These are phyloP conservation scores for Teratosphaeria epicoccoides DNA, from an alignment of 2,329 filamentous ascomycete genomes.

Conservation along the genomic window DNA sequence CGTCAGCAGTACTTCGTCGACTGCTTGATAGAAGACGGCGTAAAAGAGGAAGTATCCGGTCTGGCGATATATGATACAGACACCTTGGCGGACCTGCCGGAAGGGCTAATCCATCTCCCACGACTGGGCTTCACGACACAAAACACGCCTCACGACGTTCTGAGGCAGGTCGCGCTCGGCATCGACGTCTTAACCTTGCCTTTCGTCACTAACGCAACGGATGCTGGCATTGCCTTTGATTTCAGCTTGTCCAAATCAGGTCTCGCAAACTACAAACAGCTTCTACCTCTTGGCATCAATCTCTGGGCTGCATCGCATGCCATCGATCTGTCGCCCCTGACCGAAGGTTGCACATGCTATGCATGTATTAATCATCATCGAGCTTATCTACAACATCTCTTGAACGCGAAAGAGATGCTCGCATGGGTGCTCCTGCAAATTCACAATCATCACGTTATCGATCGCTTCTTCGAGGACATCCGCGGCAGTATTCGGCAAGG, in stretches of 20 bases:
- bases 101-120: slow-evolving; percentile 52
- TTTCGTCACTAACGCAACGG: slow-evolving; percentile 63
- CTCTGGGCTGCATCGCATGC: slow-evolving; percentile 60
- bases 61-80: slow-evolving; percentile 70
- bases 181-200: slow-evolving; percentile 70
- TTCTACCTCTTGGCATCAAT: slow-evolving; percentile 56
- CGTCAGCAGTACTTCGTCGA: slow-evolving; percentile 73
- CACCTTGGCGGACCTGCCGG: slow-evolving; percentile 56
- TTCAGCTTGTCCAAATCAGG: slow-evolving; percentile 56
- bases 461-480: slow-evolving; percentile 61
- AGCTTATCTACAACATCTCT: slow-evolving; percentile 78
- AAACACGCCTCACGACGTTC: slow-evolving; percentile 61
- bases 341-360: slow-evolving; percentile 62
- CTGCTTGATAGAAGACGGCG: slow-evolving; percentile 55
- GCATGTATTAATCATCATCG: slow-evolving; percentile 73
- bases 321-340: slow-evolving; percentile 52
- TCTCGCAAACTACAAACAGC: slow-evolving; percentile 13
- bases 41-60: slow-evolving; percentile 42
- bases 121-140: slow-evolving; percentile 64
- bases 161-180: slow-evolving; percentile 65
- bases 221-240: slow-evolving; percentile 71
- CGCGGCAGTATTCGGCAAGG: slow-evolving; percentile 51
- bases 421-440: slow-evolving; percentile 88
- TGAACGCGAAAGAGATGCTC: slow-evolving; percentile 90
- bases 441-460: slow-evolving; percentile 71